Evolutionary conservation across 768 basidiomycete genomes (phyloP).

Genomic region (Tephrocybe sp.): DNA sequence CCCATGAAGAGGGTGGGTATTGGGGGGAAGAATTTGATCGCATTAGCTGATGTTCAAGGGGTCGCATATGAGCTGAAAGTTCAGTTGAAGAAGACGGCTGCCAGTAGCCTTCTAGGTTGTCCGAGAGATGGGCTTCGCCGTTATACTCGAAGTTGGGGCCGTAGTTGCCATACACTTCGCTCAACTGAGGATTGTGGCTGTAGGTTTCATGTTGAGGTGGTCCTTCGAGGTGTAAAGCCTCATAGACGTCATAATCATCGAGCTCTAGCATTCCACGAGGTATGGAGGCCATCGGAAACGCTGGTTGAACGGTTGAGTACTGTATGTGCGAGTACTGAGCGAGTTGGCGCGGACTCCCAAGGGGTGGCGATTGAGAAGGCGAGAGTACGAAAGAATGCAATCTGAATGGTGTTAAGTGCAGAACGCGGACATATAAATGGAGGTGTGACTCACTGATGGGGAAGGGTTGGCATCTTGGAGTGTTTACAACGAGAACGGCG

Average conservation of each 20-base stretch:
- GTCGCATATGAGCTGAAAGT: background rate
- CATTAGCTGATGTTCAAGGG: constrained; percentile 3
- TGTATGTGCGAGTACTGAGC: background rate
- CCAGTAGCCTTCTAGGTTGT: constrained; percentile 5
- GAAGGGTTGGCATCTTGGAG: constrained; percentile 12
- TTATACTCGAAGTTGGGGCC: constrained; percentile 6
- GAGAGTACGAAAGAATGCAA: constrained; percentile 5
- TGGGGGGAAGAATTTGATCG: constrained; percentile 1
- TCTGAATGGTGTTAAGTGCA: constrained; percentile 12
- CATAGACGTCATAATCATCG: constrained; percentile 5
- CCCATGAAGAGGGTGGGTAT: constrained; percentile 6
- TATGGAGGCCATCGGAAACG: constrained; percentile 7
- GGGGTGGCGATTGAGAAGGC: constrained; percentile 1
- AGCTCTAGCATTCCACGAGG: constrained; percentile 15
- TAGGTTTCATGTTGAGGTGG: background rate
- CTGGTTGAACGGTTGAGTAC: constrained; percentile 5
- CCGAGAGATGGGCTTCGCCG: background rate
- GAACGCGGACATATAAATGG: constrained; percentile 9
- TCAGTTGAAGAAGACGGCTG: background rate
- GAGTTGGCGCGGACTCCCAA: background rate
- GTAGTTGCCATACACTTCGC: background rate
- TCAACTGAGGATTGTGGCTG: background rate
- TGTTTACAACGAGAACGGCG: constrained; percentile 9
- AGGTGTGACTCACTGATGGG: constrained; percentile 18
- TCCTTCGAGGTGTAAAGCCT: constrained; percentile 2